Evolutionary conservation across 495 filamentous ascomycete species (phyloP).

Genomic region (Aspergillus incahuasiensis): DNA sequence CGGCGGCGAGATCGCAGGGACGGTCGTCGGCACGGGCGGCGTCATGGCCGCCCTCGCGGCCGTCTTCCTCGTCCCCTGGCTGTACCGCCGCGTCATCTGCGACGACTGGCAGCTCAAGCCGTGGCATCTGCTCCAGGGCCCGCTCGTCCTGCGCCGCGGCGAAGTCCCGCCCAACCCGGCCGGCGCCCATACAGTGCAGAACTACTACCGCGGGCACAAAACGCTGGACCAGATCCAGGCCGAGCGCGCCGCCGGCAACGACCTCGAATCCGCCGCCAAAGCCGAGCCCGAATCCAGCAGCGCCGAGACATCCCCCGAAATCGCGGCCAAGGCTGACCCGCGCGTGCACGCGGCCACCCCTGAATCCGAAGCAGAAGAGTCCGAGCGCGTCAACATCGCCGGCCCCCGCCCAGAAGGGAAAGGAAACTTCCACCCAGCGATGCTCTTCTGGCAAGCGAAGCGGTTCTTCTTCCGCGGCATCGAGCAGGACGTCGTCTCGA

Average conservation of each 20-base stretch:
- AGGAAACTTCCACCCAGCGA: background rate
- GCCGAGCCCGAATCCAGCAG: background rate
- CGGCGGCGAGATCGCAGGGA: slow-evolving; percentile 5
- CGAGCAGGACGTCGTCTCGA: slow-evolving; percentile 14
- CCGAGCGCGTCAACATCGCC: slow-evolving; percentile 2
- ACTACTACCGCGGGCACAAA: slow-evolving; percentile 21
- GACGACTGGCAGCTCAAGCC: slow-evolving; percentile 16
- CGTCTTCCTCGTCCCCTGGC: slow-evolving; percentile 16
- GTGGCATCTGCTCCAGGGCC: slow-evolving; percentile 11
- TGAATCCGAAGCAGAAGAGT: background rate
- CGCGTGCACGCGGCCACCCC: background rate
- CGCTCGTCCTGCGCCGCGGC: slow-evolving; percentile 16
- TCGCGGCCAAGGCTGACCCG: background rate
- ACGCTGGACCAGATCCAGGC: slow-evolving; percentile 16
- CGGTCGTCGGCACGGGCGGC: slow-evolving; percentile 10
- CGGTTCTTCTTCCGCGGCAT: slow-evolving; percentile 14
- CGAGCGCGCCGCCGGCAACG: background rate
- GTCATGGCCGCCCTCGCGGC: slow-evolving; percentile 7
- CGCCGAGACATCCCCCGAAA: background rate
- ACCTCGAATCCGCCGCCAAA: slow-evolving; percentile 8
- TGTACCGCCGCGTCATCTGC: slow-evolving; percentile 13
- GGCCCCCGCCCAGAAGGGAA: slow-evolving; percentile 16
- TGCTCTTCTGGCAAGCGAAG: slow-evolving; percentile 16
- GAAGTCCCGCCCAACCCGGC: slow-evolving; percentile 12
- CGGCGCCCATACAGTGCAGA: slow-evolving; percentile 5